phyloP scores from a whole-genome alignment of 306 rosid genomes.

The Mimosa bimucronata region DNA sequence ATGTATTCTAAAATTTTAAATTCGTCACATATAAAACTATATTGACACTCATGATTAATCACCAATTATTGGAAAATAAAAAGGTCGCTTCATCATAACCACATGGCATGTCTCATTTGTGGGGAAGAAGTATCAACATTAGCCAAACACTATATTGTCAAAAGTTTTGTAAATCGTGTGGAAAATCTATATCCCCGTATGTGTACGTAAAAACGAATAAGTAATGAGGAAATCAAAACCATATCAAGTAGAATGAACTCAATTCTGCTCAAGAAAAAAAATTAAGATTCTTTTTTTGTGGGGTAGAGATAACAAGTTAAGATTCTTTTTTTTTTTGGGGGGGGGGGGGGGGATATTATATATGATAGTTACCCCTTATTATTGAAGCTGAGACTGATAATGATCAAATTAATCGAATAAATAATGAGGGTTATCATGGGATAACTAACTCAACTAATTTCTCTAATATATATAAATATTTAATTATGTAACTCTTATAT shows the following conservation, averaged over 20 bases:
- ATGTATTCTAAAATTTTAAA: conserved; percentile 35
- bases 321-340: no score
- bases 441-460: no score
- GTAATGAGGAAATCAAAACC: not conserved
- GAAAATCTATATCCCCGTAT: not conserved
- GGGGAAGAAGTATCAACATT: conserved; percentile 35
- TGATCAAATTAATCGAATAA: no score
- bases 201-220: not conserved
- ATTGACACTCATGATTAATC: conserved; percentile 44
- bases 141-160: conserved; percentile 14
- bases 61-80: conserved; percentile 42
- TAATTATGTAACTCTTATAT: no score
- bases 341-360: no score
- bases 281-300: no score
- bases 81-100: conserved; percentile 37
- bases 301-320: no score
- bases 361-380: not conserved
- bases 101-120: conserved; percentile 72
- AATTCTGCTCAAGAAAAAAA: not conserved
- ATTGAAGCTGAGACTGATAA: no score
- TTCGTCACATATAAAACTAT: conserved; percentile 38
- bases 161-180: conserved; percentile 20
- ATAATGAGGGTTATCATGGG: no score
- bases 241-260: not conserved
- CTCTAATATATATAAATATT: no score